Evolutionary conservation across 2,329 filamentous ascomycete species (phyloP).

Genomic region (Sporothrix pallida): DNA sequence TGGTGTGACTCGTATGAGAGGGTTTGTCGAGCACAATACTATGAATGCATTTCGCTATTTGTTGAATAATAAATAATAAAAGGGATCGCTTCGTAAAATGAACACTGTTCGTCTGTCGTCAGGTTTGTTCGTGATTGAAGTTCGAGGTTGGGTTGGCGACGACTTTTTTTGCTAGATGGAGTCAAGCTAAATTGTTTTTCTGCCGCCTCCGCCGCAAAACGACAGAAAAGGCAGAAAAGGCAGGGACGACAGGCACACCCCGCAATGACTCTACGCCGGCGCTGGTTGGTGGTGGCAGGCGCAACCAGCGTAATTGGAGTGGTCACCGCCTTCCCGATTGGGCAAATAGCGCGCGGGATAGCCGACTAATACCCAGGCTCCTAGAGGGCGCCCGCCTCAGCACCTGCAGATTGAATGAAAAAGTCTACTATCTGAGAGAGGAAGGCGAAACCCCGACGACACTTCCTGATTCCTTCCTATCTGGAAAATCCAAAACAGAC

Average conservation of each 20-base stretch:
- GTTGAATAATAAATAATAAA: neutral
- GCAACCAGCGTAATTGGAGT: neutral
- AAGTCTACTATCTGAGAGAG: neutral
- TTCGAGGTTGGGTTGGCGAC: constrained; percentile 29
- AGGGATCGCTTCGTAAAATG: neutral
- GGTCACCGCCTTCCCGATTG: constrained; percentile 32
- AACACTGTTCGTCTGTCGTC: neutral
- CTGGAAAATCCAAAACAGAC: neutral
- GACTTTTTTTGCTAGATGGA: constrained; percentile 29
- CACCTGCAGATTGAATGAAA: neutral
- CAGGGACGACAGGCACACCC: constrained; percentile 1
- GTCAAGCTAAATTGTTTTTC: constrained; percentile 27
- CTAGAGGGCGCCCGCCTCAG: neutral
- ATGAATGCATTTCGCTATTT: constrained; percentile 19
- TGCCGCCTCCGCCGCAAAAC: constrained; percentile 10
- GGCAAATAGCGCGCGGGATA: neutral
- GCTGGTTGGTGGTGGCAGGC: constrained; percentile 23
- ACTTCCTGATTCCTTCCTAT: neutral
- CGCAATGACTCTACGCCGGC: constrained; percentile 32
- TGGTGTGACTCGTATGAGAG: neutral
- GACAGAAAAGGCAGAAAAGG: neutral
- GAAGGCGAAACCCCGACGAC: constrained; percentile 14
- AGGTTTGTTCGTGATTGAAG: neutral
- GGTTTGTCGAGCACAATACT: neutral
- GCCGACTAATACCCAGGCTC: constrained; percentile 13